These are phyloP conservation scores for Leccinum fallax DNA, from an alignment of 1,284 basidiomycete genomes.

Conservation along the genomic window DNA sequence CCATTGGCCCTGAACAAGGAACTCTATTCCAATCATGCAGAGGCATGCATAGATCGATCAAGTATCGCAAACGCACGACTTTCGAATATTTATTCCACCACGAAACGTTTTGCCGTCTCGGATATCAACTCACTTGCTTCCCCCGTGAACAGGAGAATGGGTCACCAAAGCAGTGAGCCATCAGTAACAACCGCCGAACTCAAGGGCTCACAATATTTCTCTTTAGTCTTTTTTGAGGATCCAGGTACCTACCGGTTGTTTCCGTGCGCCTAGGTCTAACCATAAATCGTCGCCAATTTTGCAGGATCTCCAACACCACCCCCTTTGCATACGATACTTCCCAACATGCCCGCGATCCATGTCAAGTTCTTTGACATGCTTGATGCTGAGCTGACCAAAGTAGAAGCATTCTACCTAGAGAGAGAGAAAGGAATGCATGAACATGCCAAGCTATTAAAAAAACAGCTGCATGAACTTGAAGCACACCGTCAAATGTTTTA, in stretches of 20 bases:
- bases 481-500: slow-evolving; percentile 71
- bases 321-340: slow-evolving; percentile 54
- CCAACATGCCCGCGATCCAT: slow-evolving; percentile 60
- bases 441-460: slow-evolving; percentile 53
- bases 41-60: neutral
- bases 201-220: slow-evolving; percentile 3
- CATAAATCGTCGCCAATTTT: neutral
- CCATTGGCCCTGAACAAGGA: neutral
- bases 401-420: slow-evolving; percentile 80
- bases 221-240: slow-evolving; percentile 8
- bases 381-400: slow-evolving; percentile 77
- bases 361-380: slow-evolving; percentile 74
- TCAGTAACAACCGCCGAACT: neutral
- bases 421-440: slow-evolving; percentile 70
- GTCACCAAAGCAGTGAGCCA: slow-evolving; percentile 17
- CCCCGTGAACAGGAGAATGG: slow-evolving; percentile 2
- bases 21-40: slow-evolving; percentile 5
- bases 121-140: neutral
- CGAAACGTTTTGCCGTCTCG: neutral
- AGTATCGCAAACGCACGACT: neutral
- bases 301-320: slow-evolving; percentile 25
- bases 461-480: slow-evolving; percentile 75
- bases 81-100: slow-evolving; percentile 1
- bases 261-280: neutral
- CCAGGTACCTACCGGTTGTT: slow-evolving; percentile 17